Evolutionary conservation across 176 grass and related monocot species (phyloP), one percentile per base, ranked within the genome.

Genomic region (Carex myosuroides): DNA sequence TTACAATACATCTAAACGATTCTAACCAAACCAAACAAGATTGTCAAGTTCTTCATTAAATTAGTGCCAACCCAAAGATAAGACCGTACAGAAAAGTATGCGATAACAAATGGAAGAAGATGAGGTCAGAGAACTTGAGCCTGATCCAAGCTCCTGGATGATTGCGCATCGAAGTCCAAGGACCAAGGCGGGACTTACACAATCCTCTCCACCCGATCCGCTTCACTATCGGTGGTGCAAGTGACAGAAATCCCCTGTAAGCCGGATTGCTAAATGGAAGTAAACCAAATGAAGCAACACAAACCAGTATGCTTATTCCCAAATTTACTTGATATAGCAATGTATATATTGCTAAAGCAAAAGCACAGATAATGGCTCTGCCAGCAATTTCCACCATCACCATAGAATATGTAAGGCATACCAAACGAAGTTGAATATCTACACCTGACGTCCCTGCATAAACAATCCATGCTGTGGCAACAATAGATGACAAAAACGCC

Each of bases 401-500:
- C 1, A 10, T 26, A 1, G 26, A 26, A 26, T 26, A 26, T 26
- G 0, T 26, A 42, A 42, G 6, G 6, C 6, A 42, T 7, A n/a
- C 6, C 24, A 46, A 16, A 55, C 82, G 61, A 55, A 84, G 22
- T 0, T 84, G 33, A 3, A 55, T 17, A 35, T 84, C 46, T 39
- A 71, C 2, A 12, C 10, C 13, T 22, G 46, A 58, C 22, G 22
- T 24, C 44, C 62, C 82, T 0, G 21, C 20, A 3, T 58, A 84
- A 21, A 71, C 13, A 42, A 73, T 22, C 21, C 13, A 84, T 53
- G 50, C 13, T 46, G 82, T 84, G 82, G 44, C 16, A 0, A 73
- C 24, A 0, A 71, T 35, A 18, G 82, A 84, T 35, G 35, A 84
- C 20, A 72, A 4, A 59, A 84, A 84, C 13, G 66, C 82, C 64